Conservation (phyloP, 441 rosid genomes). For the Erysimum pusillum region DNA sequence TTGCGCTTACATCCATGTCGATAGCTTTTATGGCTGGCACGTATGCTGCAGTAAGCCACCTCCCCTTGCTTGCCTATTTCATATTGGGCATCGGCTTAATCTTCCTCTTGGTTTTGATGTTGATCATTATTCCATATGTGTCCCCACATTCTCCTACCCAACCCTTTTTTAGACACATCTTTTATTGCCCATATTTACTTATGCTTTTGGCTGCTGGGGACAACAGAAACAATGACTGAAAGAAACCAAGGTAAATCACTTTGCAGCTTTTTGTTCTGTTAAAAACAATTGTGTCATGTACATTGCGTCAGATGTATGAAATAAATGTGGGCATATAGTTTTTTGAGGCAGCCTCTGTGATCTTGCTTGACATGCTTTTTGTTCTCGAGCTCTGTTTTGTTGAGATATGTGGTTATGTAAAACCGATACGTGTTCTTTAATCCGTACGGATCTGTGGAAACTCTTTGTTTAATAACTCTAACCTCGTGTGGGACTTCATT, state of each 20-base stretch:
- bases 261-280: not conserved
- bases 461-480: too few species aligned
- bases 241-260: not conserved
- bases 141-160: not conserved
- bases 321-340: not conserved
- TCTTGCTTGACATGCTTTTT: not conserved
- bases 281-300: constrained; percentile 3
- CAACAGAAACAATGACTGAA: not conserved
- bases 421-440: too few species aligned
- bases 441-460: too few species aligned
- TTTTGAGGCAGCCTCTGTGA: not conserved
- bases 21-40: constrained; percentile 5
- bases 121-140: not conserved
- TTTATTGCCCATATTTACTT: constrained; percentile 8
- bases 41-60: not conserved
- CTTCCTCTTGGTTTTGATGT: not conserved
- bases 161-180: constrained; percentile 21
- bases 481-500: too few species aligned
- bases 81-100: not conserved
- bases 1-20: not conserved
- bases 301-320: constrained; percentile 7
- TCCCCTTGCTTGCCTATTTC: not conserved
- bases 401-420: not conserved
- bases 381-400: not conserved
- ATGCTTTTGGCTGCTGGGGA: constrained; percentile 24